Percentiles rank a stretch among this genome's conserved stretches.
These are phyloP conservation scores for Exophiala sideris DNA, from an alignment of 2,329 filamentous ascomycete species.

Conservation along the genomic window DNA sequence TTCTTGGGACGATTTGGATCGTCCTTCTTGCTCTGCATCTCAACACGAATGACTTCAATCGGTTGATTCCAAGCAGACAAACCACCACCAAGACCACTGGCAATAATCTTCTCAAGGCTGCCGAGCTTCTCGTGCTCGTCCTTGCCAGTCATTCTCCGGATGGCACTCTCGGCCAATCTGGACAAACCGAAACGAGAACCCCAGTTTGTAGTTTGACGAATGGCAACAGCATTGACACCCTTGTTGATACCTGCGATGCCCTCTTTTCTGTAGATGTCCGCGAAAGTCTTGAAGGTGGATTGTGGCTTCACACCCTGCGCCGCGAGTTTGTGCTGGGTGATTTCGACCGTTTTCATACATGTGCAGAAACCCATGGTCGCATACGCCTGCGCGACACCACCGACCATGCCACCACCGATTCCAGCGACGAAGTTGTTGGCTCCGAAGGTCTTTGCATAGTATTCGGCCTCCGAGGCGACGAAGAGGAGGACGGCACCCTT, in stretches of 20 bases:
- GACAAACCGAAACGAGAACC: constrained; percentile 92
- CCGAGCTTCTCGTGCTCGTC: constrained; percentile 72
- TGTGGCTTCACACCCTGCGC: constrained; percentile 76
- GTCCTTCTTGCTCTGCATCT: constrained; percentile 99
- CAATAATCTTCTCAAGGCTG: constrained; percentile 81
- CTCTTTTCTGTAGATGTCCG: constrained; percentile 92
- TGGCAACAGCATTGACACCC: constrained; percentile 97
- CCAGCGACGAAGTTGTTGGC: constrained; percentile 83
- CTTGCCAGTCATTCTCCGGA: constrained; percentile 76
- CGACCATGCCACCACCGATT: constrained; percentile 85
- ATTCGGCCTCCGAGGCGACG: constrained; percentile 97
- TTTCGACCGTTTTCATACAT: constrained; percentile 99
- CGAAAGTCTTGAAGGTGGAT: constrained; percentile 93
- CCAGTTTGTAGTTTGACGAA: constrained; percentile 99
- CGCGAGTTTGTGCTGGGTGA: constrained; percentile 95
- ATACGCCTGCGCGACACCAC: constrained; percentile 96
- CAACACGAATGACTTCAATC: constrained; percentile 98
- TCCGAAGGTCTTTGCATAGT: constrained; percentile 78
- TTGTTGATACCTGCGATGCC: constrained; percentile 96
- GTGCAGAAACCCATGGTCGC: constrained; percentile 99
- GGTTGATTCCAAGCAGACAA: constrained; percentile 98
- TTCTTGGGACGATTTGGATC: constrained; percentile 99
- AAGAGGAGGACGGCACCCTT: constrained; percentile 99
- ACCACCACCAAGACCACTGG: constrained; percentile 84
- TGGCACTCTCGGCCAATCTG: constrained; percentile 84